A percentile compares a stretch with the other conserved stretches of the same genome.
Evolutionary conservation across 2,329 filamentous ascomycete species (phyloP).

Genomic region (Pseudogymnoascus sp.): DNA sequence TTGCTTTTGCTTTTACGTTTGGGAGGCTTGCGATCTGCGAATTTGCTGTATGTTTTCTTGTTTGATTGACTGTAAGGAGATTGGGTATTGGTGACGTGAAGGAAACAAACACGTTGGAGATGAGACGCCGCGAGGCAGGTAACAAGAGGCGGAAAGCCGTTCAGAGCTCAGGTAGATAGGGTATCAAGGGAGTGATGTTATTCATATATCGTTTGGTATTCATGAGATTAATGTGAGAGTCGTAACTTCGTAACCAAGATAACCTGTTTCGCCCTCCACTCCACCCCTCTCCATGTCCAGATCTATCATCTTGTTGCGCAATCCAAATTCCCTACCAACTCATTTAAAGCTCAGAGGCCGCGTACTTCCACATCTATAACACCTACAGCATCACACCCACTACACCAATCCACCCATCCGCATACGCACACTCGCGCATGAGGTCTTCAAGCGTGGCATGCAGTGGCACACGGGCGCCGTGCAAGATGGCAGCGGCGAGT

Average conservation of each 20-base stretch:
- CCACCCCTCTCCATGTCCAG: background rate
- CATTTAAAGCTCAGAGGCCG: background rate
- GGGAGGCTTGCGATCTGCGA: background rate
- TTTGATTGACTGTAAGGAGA: background rate
- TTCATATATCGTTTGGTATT: background rate
- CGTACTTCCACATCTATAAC: background rate
- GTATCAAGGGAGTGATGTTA: background rate
- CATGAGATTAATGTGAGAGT: background rate
- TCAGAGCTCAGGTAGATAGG: background rate
- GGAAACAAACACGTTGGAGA: background rate
- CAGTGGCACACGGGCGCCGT: slow-evolving; percentile 79
- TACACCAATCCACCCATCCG: slow-evolving; percentile 85
- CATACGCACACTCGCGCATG: slow-evolving; percentile 73
- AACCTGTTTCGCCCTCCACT: background rate
- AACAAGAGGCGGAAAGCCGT: background rate
- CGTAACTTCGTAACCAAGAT: background rate
- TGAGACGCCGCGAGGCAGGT: background rate
- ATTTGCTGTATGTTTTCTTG: background rate
- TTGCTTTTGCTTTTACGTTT: background rate
- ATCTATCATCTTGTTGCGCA: background rate
- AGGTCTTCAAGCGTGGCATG: slow-evolving; percentile 72
- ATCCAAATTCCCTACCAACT: background rate
- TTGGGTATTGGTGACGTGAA: background rate
- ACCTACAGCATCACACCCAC: slow-evolving; percentile 60
- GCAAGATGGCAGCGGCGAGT: slow-evolving; percentile 74